phyloP scores from a whole-genome alignment of 1,284 basidiomycete species.

The Ustilago shanxiensis region DNA sequence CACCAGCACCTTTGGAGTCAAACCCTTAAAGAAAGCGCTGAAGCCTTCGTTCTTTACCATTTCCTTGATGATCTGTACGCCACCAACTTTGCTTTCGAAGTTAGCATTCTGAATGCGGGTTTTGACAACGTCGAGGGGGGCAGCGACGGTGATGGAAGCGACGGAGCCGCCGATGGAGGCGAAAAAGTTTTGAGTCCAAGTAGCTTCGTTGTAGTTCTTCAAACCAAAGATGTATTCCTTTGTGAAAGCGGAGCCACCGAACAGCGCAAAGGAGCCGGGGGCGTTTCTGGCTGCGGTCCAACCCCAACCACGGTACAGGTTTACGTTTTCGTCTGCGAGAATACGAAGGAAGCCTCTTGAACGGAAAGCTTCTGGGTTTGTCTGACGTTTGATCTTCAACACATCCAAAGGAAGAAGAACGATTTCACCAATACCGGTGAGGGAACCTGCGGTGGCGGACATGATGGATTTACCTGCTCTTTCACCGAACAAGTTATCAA shows the following conservation, averaged over 20 bases:
- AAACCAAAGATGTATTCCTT: constrained; percentile 94
- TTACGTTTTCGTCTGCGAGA: constrained; percentile 88
- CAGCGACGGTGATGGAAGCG: constrained; percentile 94
- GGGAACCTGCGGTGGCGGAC: constrained; percentile 86
- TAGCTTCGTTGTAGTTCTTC: constrained; percentile 88
- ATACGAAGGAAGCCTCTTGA: constrained; percentile 85
- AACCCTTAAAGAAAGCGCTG: constrained; percentile 93
- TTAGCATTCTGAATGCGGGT: constrained; percentile 92
- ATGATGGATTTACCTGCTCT: constrained; percentile 95
- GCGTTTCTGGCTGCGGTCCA: constrained; percentile 99
- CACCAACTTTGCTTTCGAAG: constrained; percentile 88
- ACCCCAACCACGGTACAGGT: constrained; percentile 95
- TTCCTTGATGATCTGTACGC: constrained; percentile 87
- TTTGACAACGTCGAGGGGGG: constrained; percentile 95
- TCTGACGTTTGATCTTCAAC: constrained; percentile 91
- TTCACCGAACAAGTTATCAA: constrained; percentile 90
- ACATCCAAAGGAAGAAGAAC: constrained; percentile 93
- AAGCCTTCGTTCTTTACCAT: constrained; percentile 88
- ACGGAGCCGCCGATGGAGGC: constrained; percentile 94
- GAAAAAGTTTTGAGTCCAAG: constrained; percentile 83
- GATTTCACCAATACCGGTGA: constrained; percentile 85
- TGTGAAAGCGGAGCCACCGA: constrained; percentile 92
- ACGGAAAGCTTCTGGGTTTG: constrained; percentile 67
- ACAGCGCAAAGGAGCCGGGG: constrained; percentile 89
- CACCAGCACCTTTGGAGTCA: constrained; percentile 85